Base-by-base conservation (phyloP, 768 basidiomycete genomes). In the Boletellus ananas region DNA sequence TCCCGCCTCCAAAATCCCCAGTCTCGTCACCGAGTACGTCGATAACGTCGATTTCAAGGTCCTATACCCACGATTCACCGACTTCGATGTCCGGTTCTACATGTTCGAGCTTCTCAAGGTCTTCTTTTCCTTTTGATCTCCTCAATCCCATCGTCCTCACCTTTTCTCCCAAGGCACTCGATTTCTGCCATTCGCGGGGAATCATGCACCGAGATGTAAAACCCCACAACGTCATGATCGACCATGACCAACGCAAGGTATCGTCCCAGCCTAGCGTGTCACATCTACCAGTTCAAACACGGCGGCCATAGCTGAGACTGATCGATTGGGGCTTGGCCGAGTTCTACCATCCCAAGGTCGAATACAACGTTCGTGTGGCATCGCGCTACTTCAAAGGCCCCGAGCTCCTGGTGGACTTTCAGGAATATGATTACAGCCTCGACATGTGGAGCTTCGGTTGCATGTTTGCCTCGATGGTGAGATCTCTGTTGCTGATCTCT, bases 371-470 rank as follows among this genome's bases (percentile, higher is more conserved):
- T 58, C 86, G 95, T 34, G 95, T 98, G 36, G 95, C 95, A 4
- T 94, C 90, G 33, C 81, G 95, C 60, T 97, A 97, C 75, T 98
- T 96, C 78, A 98, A 98, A 68, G 95, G 94, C 1, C 95, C 94
- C 6, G 95, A 98, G 70, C 75, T 97, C 50, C 75, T 97, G 50
- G 94, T 97, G 52, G 94, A 97, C 69, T 97, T 96, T 75, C 95
- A 96, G 68, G 93, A 96, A 67, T 98, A 98, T 58, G 95, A 98
- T 69, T 96, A 96, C 67, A 91, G 89, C 69, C 72, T 97, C 60
- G 94, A 98, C 68, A 92, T 98, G 91, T 98, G 95, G 95, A 94
- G 91, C 72, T 85, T 90, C 64, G 95, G 95, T 16, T 97, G 95
- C 67, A 98, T 95, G 93, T 96, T 95, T 69, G 95, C 95, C 9